phyloP scores from a whole-genome alignment of 768 basidiomycete genomes.

The Chalciporus piperatus region DNA sequence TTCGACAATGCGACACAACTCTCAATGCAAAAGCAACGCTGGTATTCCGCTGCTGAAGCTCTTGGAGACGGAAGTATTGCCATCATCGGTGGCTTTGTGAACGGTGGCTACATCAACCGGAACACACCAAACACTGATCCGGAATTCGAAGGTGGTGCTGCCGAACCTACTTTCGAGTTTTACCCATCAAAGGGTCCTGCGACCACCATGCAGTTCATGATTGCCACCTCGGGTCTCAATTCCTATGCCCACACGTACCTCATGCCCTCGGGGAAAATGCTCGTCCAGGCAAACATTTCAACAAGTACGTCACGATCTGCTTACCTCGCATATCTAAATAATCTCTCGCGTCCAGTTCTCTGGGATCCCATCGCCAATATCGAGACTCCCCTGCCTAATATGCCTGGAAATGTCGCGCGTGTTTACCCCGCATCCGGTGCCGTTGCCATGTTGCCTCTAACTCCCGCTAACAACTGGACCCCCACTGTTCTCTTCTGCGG shows the following conservation, averaged over 20 bases:
- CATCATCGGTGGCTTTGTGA: slow-evolving; percentile 78
- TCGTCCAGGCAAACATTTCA: slow-evolving; percentile 74
- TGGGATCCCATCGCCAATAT: slow-evolving; percentile 54
- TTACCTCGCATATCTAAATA: background rate
- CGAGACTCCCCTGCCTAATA: slow-evolving; percentile 64
- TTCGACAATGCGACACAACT: slow-evolving; percentile 63
- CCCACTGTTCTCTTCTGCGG: slow-evolving; percentile 91
- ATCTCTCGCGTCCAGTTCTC: slow-evolving; percentile 32
- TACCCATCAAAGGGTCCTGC: slow-evolving; percentile 61
- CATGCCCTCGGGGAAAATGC: slow-evolving; percentile 72
- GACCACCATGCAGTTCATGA: slow-evolving; percentile 63
- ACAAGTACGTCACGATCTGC: slow-evolving; percentile 17
- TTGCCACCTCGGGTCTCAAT: slow-evolving; percentile 72
- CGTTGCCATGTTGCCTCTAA: slow-evolving; percentile 86
- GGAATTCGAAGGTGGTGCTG: slow-evolving; percentile 57
- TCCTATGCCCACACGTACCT: slow-evolving; percentile 73
- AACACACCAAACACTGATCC: slow-evolving; percentile 72
- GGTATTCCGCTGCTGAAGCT: slow-evolving; percentile 78
- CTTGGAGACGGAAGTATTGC: slow-evolving; percentile 74
- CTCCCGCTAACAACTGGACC: slow-evolving; percentile 82
- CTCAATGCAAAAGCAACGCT: slow-evolving; percentile 65
- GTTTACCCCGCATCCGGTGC: slow-evolving; percentile 94
- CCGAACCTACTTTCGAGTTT: slow-evolving; percentile 83
- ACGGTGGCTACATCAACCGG: slow-evolving; percentile 77
- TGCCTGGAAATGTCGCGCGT: slow-evolving; percentile 71